phyloP scores from a whole-genome alignment of 345 rosid species.

The Ricinus communis region DNA sequence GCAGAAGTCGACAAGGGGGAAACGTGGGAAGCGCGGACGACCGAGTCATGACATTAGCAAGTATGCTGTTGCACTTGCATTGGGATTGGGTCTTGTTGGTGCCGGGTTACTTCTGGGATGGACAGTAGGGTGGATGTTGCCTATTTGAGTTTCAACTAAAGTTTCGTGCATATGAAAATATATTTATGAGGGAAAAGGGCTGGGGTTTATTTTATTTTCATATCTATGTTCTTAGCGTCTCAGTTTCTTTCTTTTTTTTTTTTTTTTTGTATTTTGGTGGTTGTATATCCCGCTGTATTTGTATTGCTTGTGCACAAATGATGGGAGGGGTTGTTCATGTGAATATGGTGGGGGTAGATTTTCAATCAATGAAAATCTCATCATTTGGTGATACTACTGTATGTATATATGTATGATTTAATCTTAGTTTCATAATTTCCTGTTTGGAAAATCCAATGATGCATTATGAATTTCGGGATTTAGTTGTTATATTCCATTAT shows the following conservation, averaged over 20 bases:
- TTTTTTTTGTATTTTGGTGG: neutral
- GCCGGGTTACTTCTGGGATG: constrained; percentile 95
- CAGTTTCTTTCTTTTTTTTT: neutral
- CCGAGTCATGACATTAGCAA: constrained; percentile 38
- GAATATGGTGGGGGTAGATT: constrained; percentile 20
- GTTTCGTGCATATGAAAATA: constrained; percentile 11
- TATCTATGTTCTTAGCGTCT: constrained; percentile 7
- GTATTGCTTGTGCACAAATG: constrained; percentile 11
- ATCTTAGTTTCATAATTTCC: no score
- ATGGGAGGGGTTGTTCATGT: constrained; percentile 21
- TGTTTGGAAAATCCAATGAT: no score
- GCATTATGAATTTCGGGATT: no score
- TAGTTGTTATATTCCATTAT: no score
- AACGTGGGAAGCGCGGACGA: constrained; percentile 36
- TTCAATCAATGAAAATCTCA: neutral
- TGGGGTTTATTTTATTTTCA: constrained; percentile 6
- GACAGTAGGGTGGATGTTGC: constrained; percentile 94
- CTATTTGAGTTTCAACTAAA: constrained; percentile 28
- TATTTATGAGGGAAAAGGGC: constrained; percentile 10
- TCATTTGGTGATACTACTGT: neutral
- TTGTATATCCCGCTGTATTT: neutral
- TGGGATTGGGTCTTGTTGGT: constrained; percentile 85
- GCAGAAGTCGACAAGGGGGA: constrained; percentile 33
- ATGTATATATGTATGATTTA: no score
- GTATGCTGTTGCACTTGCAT: constrained; percentile 61